Conservation (phyloP, 2,329 filamentous ascomycete genomes). For the Sporothrix pseudoabietina region DNA sequence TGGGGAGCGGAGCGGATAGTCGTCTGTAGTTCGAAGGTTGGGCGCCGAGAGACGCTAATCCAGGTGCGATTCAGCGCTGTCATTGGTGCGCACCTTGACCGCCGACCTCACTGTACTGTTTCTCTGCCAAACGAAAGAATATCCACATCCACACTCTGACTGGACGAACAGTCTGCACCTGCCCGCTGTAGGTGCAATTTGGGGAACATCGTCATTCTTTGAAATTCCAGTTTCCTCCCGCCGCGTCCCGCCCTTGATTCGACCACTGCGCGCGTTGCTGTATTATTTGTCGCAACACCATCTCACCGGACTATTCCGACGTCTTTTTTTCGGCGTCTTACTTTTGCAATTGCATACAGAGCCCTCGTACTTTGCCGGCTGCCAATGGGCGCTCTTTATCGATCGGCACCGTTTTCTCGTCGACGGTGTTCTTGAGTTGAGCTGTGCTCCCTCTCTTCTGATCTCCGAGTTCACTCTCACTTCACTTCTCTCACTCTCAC, state of each 20-base stretch:
- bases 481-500: not conserved
- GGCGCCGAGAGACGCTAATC: not conserved
- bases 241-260: constrained; percentile 3
- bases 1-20: not conserved
- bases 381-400: constrained; percentile 27
- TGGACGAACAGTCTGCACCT: not conserved
- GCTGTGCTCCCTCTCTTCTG: not conserved
- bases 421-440: constrained; percentile 24
- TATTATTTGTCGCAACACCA: not conserved
- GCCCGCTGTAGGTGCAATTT: not conserved
- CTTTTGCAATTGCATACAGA: too few species aligned
- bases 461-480: not conserved
- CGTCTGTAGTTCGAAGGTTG: not conserved
- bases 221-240: not conserved
- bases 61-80: not conserved
- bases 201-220: not conserved
- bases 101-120: not conserved
- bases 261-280: not conserved
- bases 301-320: not conserved
- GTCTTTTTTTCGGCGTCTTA: not conserved
- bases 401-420: constrained; percentile 24
- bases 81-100: constrained; percentile 13
- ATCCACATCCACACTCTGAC: constrained; percentile 17
- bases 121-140: not conserved
- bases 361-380: not conserved